phyloP scores from a whole-genome alignment of 306 rosid species.

The Medicago lupulina region DNA sequence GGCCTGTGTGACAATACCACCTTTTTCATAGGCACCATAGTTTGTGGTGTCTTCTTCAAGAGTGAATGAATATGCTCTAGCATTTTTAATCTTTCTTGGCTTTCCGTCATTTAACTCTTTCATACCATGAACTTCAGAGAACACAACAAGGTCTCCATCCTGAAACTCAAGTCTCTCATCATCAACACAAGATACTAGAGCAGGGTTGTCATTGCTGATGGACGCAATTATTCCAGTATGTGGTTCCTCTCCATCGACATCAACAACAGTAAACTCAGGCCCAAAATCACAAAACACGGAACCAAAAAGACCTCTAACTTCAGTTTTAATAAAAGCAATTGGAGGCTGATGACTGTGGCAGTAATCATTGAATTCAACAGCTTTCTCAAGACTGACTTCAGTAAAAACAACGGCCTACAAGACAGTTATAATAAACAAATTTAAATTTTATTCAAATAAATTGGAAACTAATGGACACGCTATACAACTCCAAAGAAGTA shows the following conservation, averaged over 20 bases:
- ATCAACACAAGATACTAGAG: conserved; percentile 83
- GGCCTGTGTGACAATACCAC: conserved; percentile 92
- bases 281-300: conserved; percentile 94
- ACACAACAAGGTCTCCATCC: conserved; percentile 91
- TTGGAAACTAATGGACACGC: conserved; percentile 17
- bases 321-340: conserved; percentile 82
- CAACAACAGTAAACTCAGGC: conserved; percentile 86
- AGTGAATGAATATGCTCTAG: conserved; percentile 79
- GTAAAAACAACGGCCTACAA: conserved; percentile 90
- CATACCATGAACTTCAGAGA: conserved; percentile 97
- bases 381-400: conserved; percentile 71
- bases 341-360: conserved; percentile 91
- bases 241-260: conserved; percentile 92
- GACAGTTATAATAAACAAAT: conserved; percentile 27
- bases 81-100: conserved; percentile 79
- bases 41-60: conserved; percentile 89
- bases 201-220: conserved; percentile 86
- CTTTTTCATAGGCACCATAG: conserved; percentile 78
- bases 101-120: conserved; percentile 86
- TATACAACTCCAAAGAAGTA: neutral
- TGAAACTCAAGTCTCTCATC: conserved; percentile 96
- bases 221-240: conserved; percentile 92
- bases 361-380: conserved; percentile 76
- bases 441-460: conserved; percentile 19
- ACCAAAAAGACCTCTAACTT: conserved; percentile 98